Base-by-base conservation (phyloP, 1,139 yeast genomes). In the Saccharomyces hybrid region DNA sequence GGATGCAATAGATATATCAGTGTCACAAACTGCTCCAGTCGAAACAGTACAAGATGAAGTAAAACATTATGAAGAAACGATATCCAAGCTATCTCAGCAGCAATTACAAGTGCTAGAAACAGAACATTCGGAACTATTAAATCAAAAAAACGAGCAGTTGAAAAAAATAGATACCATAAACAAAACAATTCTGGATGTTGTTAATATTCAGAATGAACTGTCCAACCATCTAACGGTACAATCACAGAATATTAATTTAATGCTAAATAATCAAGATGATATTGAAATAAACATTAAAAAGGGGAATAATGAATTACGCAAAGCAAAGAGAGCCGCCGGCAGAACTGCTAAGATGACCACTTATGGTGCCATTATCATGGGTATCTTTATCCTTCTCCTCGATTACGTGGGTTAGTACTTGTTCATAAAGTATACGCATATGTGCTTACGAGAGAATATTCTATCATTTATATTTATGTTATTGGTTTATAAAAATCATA, bases 211-310 rank as follows among this genome's bases (percentile, higher is more conserved):
- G 64, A 77, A 85, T 32, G 95, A 89, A 64, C 75, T 93, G 57
- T 79, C 90, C 3, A 75, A 84, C 51, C 96, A 91, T 65, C 73
- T 93, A 52, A 83, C 83, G 38, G 71, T 82, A 0, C 99, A 93
- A 69, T 82, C 88, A 3, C 86, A 84, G 52, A 85, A 82, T 67
- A 88, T 93, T 42, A 77, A 80, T 55, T 75, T 77, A 46, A 74
- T 93, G 57, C 71, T 84, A 55, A 87, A 85, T 55, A 85, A 84
- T 58, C 95, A 88, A 57, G 84, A 82, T 55, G 82, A 81, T 59
- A 82, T 90, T 1, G 82, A 84, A 53, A 64, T 78, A 4, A 91
- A 91, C 62, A 82, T 93, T 32, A 72, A 73, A 23, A 75, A 80
- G 67, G 98, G 97, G 31, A 91, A 91, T 69, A 77, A 78, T 60